These are phyloP conservation scores for Pythium biforme DNA, from an alignment of 352 stramenopile species.

Conservation along the genomic window DNA sequence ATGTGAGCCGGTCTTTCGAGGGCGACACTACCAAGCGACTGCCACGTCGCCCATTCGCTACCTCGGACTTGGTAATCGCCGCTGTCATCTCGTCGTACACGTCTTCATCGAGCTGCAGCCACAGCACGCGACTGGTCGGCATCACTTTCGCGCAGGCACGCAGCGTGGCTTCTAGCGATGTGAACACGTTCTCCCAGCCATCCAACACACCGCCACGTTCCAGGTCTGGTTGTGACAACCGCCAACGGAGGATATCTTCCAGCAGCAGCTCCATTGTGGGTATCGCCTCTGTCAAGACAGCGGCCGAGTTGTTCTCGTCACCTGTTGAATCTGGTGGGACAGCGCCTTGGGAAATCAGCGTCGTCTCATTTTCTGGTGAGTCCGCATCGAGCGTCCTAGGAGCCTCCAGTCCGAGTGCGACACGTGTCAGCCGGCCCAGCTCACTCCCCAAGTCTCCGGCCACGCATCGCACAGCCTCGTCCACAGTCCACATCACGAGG, in stretches of 20 bases:
- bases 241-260: slow-evolving; percentile 58
- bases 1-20: slow-evolving; percentile 2
- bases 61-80: slow-evolving; percentile 9
- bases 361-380: neutral
- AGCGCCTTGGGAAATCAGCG: neutral
- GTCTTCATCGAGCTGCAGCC: slow-evolving; percentile 69
- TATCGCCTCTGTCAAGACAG: neutral
- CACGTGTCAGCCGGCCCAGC: slow-evolving; percentile 41
- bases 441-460: slow-evolving; percentile 31
- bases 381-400: neutral
- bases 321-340: neutral
- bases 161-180: slow-evolving; percentile 39
- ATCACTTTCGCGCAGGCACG: slow-evolving; percentile 41
- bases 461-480: slow-evolving; percentile 52
- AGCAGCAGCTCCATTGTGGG: slow-evolving; percentile 45
- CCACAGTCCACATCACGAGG: slow-evolving; percentile 65
- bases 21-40: slow-evolving; percentile 2
- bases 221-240: slow-evolving; percentile 60
- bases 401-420: slow-evolving; percentile 7
- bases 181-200: slow-evolving; percentile 60
- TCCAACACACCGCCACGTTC: slow-evolving; percentile 70
- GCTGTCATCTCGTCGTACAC: slow-evolving; percentile 53
- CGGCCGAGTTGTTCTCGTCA: neutral
- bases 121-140: slow-evolving; percentile 42
- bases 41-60: neutral